These are phyloP conservation scores for Mycena latifolia DNA, from an alignment of 768 basidiomycete genomes.

Conservation along the genomic window DNA sequence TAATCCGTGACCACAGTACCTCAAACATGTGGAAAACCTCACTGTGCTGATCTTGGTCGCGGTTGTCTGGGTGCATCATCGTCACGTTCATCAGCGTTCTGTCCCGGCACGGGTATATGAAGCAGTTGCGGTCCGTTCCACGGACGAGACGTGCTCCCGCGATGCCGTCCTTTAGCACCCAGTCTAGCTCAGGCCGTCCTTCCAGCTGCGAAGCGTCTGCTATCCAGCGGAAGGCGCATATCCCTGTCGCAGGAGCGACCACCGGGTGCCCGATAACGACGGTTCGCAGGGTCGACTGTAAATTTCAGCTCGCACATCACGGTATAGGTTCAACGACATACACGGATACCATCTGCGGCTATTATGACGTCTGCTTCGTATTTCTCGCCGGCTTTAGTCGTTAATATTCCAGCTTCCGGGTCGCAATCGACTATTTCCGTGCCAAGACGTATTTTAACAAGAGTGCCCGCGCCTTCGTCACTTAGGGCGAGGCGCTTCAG, in stretches of 20 bases:
- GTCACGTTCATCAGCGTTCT: constrained; percentile 10
- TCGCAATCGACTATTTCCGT: constrained; percentile 2
- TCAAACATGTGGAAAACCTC: not conserved
- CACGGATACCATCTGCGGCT: constrained; percentile 11
- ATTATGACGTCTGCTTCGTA: constrained; percentile 15
- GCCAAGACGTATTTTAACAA: not conserved
- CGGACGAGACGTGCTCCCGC: constrained; percentile 6
- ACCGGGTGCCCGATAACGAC: constrained; percentile 13
- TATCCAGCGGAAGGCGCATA: constrained; percentile 21
- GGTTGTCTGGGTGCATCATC: constrained; percentile 22
- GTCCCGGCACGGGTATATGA: constrained; percentile 7
- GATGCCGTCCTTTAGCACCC: constrained; percentile 16
- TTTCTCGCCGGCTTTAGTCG: not conserved
- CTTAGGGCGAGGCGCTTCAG: constrained; percentile 3
- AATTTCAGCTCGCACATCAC: not conserved
- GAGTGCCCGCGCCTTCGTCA: not conserved
- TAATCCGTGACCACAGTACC: too few relatives aligned
- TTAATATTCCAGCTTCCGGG: not conserved
- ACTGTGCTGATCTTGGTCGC: constrained; percentile 13
- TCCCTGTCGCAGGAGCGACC: not conserved
- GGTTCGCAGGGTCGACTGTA: constrained; percentile 20
- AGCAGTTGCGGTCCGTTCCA: not conserved
- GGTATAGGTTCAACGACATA: not conserved
- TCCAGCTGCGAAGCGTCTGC: constrained; percentile 14
- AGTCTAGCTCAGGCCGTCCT: constrained; percentile 12